Conservation (phyloP, 2,329 filamentous ascomycete genomes). For the Alternaria sp. region DNA sequence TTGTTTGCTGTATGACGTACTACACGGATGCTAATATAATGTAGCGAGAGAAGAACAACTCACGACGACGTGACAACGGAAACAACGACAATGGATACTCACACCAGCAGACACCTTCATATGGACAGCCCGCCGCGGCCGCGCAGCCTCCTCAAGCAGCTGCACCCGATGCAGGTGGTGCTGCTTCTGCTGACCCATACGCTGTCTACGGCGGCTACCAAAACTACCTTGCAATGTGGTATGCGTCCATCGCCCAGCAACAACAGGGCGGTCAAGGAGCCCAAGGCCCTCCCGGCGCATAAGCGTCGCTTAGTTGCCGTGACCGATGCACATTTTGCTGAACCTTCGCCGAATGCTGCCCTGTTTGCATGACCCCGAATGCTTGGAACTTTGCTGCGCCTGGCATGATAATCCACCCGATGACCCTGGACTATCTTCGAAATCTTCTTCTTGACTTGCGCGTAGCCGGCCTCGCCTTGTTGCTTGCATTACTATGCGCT, state of each 20-base stretch:
- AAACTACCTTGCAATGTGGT: slow-evolving; percentile 81
- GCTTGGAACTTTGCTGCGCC: slow-evolving; percentile 30
- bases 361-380: slow-evolving; percentile 48
- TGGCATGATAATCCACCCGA: slow-evolving; percentile 31
- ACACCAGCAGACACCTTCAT: slow-evolving; percentile 51
- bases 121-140: slow-evolving; percentile 44
- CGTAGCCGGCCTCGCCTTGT: slow-evolving; percentile 22
- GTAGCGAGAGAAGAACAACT: slow-evolving; percentile 57
- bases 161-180: slow-evolving; percentile 58
- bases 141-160: slow-evolving; percentile 35
- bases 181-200: slow-evolving; percentile 60
- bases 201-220: slow-evolving; percentile 84
- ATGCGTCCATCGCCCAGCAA: slow-evolving; percentile 69
- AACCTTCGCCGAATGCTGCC: slow-evolving; percentile 45
- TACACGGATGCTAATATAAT: slow-evolving; percentile 23
- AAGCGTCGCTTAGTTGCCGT: slow-evolving; percentile 40
- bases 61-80: slow-evolving; percentile 50
- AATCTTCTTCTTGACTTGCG: slow-evolving; percentile 25
- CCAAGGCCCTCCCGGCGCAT: slow-evolving; percentile 46
- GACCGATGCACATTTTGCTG: slow-evolving; percentile 46
- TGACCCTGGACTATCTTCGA: slow-evolving; percentile 25
- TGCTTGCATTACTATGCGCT: slow-evolving; percentile 30
- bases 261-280: slow-evolving; percentile 44
- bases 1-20: neutral
- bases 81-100: slow-evolving; percentile 54